Conservation (phyloP, 352 stramenopile species). For the Phytophthora gonapodyides region DNA sequence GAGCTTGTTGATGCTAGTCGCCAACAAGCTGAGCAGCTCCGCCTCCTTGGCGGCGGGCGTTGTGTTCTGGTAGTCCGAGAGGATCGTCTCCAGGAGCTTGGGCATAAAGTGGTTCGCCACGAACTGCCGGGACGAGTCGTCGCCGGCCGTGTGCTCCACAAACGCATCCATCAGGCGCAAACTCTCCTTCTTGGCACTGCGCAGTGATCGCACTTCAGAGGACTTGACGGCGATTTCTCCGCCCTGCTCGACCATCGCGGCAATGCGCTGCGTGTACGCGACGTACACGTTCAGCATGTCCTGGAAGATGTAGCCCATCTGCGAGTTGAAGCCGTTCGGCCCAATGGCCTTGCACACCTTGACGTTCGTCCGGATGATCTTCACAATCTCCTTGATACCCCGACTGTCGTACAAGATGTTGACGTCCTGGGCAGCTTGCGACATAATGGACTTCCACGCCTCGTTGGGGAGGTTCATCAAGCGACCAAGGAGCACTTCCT, state of each 20-base stretch:
- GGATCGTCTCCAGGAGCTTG: conserved; percentile 95
- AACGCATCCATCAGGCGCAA: conserved; percentile 97
- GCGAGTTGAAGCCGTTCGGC: conserved; percentile 95
- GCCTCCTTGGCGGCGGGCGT: conserved; percentile 77
- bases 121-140: conserved; percentile 75
- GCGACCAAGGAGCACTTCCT: conserved; percentile 90
- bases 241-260: conserved; percentile 85
- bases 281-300: conserved; percentile 99
- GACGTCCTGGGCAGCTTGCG: conserved; percentile 72
- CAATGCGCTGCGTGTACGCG: conserved; percentile 98
- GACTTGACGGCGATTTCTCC: conserved; percentile 96
- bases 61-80: conserved; percentile 95
- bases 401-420: conserved; percentile 78
- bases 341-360: conserved; percentile 96
- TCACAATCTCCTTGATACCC: conserved; percentile 94
- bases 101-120: conserved; percentile 96
- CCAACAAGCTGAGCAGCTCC: conserved; percentile 96
- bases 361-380: conserved; percentile 99
- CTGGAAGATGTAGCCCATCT: conserved; percentile 98
- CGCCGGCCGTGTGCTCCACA: conserved; percentile 85
- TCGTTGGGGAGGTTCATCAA: conserved; percentile 97
- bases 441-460: conserved; percentile 89
- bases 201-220: conserved; percentile 92
- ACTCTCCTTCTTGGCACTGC: conserved; percentile 97
- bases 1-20: conserved; percentile 97